Evolutionary conservation across 805 yeast species (phyloP), one percentile per base, ranked within the genome.

Genomic region (Clavispora fructus): DNA sequence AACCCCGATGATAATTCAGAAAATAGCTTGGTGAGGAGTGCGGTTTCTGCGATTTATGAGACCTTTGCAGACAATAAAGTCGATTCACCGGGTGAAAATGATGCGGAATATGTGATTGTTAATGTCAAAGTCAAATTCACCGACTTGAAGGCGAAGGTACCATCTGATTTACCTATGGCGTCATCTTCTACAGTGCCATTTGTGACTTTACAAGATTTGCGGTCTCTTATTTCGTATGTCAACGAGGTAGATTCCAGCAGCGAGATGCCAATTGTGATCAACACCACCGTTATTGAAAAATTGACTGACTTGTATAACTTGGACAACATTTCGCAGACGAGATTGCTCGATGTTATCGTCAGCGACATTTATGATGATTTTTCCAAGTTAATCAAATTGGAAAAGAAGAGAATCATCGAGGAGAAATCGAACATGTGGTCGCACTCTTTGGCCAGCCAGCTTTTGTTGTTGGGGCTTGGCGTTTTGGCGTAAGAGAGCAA

Each of bases 71-170:
- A 54, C 23, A 57, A 46, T 33, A 50, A 44, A n/a, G 27, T 17
- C 37, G 43, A 46, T 12, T 43, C 46, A 17, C 41, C 48, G 12
- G 41, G 51, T 4, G 42, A 44, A n/a, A 54, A 46, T 17, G 45
- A 46, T 12, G 43, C 62, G 9, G 71, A 67, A 55, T 87, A 87
- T 58, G 79, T 85, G 31, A 79, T 86, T 27, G 72, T 86, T 47
- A 87, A 85, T 59, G 73, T 83, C 51, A 83, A 79, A 51, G 72
- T 86, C 26, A 80, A 79, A 46, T 82, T 86, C 56, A 73, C 71
- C 48, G 85, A 85, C 52, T 62, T 85, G 48, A 79, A 73, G 51
- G 88, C 87, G 0, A 66, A 69, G 5, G 61, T 75, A 39, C 88
- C 75, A 0, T 57, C 63, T 27, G 59, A 75, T 37, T 79, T 88